Base-by-base conservation (phyloP, 805 yeast genomes). In the Candida anglica region DNA sequence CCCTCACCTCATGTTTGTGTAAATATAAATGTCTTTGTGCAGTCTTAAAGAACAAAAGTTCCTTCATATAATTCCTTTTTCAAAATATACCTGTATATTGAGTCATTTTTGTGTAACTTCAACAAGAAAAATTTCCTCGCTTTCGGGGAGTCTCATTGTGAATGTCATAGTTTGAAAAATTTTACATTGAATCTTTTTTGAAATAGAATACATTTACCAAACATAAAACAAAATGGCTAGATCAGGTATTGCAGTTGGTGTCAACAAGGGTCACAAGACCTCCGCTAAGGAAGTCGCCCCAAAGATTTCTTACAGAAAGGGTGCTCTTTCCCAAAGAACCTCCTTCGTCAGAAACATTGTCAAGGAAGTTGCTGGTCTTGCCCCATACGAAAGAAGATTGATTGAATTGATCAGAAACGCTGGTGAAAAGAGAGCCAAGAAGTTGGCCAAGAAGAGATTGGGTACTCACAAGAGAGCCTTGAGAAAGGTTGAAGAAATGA, bases 341-440 rank as follows among this genome's bases (percentile, higher is more conserved):
- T 76, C 76, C 43, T 94, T 93, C 66, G 99, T 94, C 65, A 85
- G 98, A 74, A 78, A 82, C 63, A 75, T 93, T 49, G 95, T 93
- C 71, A 81, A 82, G 69, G 99, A 93, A 78, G 97, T 93, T 60
- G 76, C 95, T 57, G 98, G 98, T 71, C 81, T 93, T 67, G 96
- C 99, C 53, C 98, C 99, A 75, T 93, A 93, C 75, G 99, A 93
- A 80, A 89, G 96, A 81, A 89, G 99, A 79, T 82, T 93, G 70
- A 85, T 94, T 65, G 99, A 93, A 79, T 81, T 93, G 77, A 81
- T 93, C 84, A 93, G 98, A 83, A 93, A 94, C 79, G 89, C 96
- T 70, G 96, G 96, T 82, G 99, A 93, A 79, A 93, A 93, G 95
- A 93, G 98, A 81, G 98, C 99, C 58, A 86, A 93, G 87, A 93